These are phyloP conservation scores for Ceratobasidium sp. DNA, from an alignment of 1,284 basidiomycete species.

Conservation along the genomic window DNA sequence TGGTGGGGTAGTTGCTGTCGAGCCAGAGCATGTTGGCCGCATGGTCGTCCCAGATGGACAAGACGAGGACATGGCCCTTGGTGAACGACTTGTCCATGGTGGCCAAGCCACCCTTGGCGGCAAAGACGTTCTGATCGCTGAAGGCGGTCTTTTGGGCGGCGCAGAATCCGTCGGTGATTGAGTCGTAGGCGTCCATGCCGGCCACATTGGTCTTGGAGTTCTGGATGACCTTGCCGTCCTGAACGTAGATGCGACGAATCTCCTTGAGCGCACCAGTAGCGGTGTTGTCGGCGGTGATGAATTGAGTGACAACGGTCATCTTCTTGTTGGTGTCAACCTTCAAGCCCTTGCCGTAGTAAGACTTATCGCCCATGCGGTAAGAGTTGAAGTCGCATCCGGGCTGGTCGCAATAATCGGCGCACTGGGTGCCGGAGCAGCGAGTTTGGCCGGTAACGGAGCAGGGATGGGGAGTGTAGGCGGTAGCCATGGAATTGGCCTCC, in stretches of 20 bases:
- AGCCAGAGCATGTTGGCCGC: conserved; percentile 64
- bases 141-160: conserved; percentile 53
- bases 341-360: conserved; percentile 57
- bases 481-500: conserved; percentile 56
- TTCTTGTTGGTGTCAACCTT: conserved; percentile 58
- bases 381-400: conserved; percentile 66
- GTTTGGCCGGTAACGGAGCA: conserved; percentile 35
- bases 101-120: conserved; percentile 54
- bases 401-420: conserved; percentile 48
- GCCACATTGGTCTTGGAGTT: conserved; percentile 53
- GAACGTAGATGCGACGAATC: conserved; percentile 62
- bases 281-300: conserved; percentile 58
- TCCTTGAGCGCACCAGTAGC: conserved; percentile 55
- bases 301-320: conserved; percentile 64
- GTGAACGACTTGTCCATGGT: conserved; percentile 53
- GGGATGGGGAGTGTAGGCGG: conserved; percentile 54
- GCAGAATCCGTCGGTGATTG: conserved; percentile 54
- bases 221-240: conserved; percentile 55
- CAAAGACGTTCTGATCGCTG: conserved; percentile 57
- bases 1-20: conserved; percentile 60
- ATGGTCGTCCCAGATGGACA: conserved; percentile 66
- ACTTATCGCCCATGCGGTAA: conserved; percentile 58
- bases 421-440: conserved; percentile 43
- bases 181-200: conserved; percentile 40
- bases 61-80: conserved; percentile 25